Base-by-base conservation (phyloP, 768 basidiomycete species). In the Suillus alpinus region DNA sequence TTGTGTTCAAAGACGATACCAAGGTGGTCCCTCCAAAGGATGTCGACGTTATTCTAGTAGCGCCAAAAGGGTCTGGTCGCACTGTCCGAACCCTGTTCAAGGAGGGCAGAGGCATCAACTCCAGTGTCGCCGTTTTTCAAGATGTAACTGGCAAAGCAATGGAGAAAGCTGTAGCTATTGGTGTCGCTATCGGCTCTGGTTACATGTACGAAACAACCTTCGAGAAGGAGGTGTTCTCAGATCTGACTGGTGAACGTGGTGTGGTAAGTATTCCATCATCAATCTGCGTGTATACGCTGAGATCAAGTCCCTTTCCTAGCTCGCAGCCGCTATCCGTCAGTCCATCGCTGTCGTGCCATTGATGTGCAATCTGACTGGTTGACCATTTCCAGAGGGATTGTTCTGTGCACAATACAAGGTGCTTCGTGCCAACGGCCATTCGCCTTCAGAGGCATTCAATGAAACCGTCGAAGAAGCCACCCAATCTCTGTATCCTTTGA, bases 401-500 rank as follows among this genome's bases (percentile, higher is more conserved):
- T 98, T 99, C 92, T 83, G 95, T 68, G 97, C 97, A 44, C 97
- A 99, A 78, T 99, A 98, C 86, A 87, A 95, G 83, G 90, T 96
- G 60, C 91, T 97, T 69, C 93, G 95, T 72, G 91, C 89, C 71
- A 96, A 96, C 73, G 95, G 95, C 58, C 97, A 99, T 84, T 81
- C 87, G 3, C 97, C 97, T 57, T 98, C 96, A 44, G 97, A 99
- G 75, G 95, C 95, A 53, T 98, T 99, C 87, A 98, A 99, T 78
- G 97, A 99, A 83, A 98, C 97, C 62, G 97, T 98, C 63, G 97
- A 98, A 78, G 97, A 98, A 80, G 97, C 97, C 18, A 98, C 96
- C 44, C 95, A 99, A 74, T 96, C 94, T 40, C 87, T 99, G 64
- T 98, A 93, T 83, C 97, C 97, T 62, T 77, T 99, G 75, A 95